phyloP scores from a whole-genome alignment of 2,329 filamentous ascomycete genomes.

The Penicillium sp. region DNA sequence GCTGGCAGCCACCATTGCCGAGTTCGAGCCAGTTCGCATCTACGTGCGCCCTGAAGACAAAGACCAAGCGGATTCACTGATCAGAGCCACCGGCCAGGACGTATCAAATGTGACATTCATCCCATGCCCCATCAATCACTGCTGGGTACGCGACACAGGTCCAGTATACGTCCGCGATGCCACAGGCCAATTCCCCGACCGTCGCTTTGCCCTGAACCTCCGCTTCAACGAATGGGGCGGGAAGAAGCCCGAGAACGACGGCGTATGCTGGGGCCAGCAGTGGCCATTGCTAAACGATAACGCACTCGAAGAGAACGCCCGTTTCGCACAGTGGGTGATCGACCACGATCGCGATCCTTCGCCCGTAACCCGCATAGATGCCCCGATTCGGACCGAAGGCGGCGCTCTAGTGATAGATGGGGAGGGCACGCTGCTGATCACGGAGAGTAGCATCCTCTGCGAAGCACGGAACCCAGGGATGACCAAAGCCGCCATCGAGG shows the following conservation, averaged over 20 bases:
- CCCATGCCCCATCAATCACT: constrained; percentile 20
- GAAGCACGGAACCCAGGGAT: constrained; percentile 27
- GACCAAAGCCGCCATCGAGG: constrained; percentile 23
- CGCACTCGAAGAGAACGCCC: constrained; percentile 12
- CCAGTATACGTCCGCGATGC: constrained; percentile 21
- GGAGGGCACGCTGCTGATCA: constrained; percentile 30
- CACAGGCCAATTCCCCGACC: constrained; percentile 11
- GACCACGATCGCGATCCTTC: constrained; percentile 12
- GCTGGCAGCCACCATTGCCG: constrained; percentile 22
- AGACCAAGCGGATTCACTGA: constrained; percentile 10
- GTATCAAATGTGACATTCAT: constrained; percentile 13
- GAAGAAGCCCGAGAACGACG: constrained; percentile 16
- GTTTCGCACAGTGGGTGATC: constrained; percentile 20
- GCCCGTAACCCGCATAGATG: constrained; percentile 13
- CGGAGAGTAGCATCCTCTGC: constrained; percentile 30
- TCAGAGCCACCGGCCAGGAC: constrained; percentile 7
- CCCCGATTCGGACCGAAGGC: constrained; percentile 26
- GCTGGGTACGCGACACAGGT: constrained; percentile 24
- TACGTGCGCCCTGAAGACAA: constrained; percentile 23
- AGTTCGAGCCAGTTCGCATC: constrained; percentile 29
- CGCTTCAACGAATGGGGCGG: constrained; percentile 27
- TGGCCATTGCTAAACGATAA: constrained; percentile 17
- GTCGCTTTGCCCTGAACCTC: constrained; percentile 20
- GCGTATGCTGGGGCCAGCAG: constrained; percentile 11
- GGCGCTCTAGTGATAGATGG: constrained; percentile 31